Conservation (phyloP, 2,329 filamentous ascomycete species). For the Apiospora pterosperma region DNA sequence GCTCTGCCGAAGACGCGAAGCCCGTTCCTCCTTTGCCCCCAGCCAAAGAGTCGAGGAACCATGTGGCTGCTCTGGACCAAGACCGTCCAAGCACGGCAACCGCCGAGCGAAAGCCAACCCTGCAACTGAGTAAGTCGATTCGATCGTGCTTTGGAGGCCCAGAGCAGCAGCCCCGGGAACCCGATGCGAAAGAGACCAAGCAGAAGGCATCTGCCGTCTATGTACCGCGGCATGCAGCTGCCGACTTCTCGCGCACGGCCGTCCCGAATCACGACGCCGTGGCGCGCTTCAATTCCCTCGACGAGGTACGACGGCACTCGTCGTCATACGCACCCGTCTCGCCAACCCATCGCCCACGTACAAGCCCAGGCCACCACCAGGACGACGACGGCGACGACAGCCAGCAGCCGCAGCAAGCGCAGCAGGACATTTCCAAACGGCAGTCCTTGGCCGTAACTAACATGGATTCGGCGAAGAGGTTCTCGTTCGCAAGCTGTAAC, state of each 20-base stretch:
- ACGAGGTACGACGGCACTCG: not conserved
- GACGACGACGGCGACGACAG: not conserved
- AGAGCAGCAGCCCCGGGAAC: not conserved
- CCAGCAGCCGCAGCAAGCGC: not conserved
- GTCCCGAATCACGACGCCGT: not conserved
- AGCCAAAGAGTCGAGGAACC: not conserved
- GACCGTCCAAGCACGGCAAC: not conserved
- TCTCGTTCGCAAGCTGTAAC: not conserved
- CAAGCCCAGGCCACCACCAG: not conserved
- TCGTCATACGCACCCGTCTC: not conserved
- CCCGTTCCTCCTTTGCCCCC: not conserved
- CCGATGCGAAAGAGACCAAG: not conserved
- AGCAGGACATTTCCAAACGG: not conserved
- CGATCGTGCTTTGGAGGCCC: not conserved
- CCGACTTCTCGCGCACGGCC: not conserved
- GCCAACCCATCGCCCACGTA: not conserved
- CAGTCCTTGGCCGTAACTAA: not conserved
- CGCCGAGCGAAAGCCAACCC: not conserved
- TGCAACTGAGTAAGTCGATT: not conserved
- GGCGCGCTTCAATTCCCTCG: not conserved
- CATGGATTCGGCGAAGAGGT: not conserved
- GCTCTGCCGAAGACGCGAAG: not conserved
- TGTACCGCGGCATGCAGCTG: slow-evolving; percentile 4
- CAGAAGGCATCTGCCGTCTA: not conserved
- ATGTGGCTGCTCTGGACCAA: not conserved